Percentiles rank a stretch among this genome's conserved stretches.
These are phyloP conservation scores for Brassica nigra DNA, from an alignment of 345 rosid genomes.

Conservation along the genomic window DNA sequence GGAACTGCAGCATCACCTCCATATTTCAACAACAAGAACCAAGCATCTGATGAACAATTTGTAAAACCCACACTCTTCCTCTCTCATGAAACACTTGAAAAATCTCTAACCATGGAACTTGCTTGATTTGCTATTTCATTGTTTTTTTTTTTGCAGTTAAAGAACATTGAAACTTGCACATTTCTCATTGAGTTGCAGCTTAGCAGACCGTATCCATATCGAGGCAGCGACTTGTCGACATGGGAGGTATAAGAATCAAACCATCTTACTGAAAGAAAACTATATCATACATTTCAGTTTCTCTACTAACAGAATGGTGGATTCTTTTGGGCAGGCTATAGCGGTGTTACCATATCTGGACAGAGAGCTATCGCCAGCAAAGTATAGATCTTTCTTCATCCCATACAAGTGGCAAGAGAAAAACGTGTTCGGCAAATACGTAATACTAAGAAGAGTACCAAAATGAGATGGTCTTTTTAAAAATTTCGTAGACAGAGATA, in stretches of 20 bases:
- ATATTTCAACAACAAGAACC: conserved; percentile 89
- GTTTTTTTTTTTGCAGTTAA: conserved; percentile 51
- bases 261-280: not conserved
- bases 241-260: conserved; percentile 76
- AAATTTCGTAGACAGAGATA: not conserved
- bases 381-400: conserved; percentile 85
- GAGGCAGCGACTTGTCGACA: conserved; percentile 81
- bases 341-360: conserved; percentile 86
- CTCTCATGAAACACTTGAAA: not conserved
- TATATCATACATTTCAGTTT: not conserved
- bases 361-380: conserved; percentile 86
- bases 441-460: conserved; percentile 54
- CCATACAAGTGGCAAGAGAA: conserved; percentile 80
- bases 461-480: conserved; percentile 17
- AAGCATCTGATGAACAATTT: conserved; percentile 79
- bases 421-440: conserved; percentile 92
- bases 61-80: conserved; percentile 43
- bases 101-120: not conserved
- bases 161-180: conserved; percentile 65
- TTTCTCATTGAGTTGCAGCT: conserved; percentile 92
- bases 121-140: conserved; percentile 10
- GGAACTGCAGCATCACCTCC: conserved; percentile 91
- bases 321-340: conserved; percentile 45
- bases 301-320: not conserved
- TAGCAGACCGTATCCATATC: conserved; percentile 63